Percentiles rank a stretch among this genome's conserved stretches.
Evolutionary conservation across 2,329 filamentous ascomycete genomes (phyloP).

Genomic region (Colletotrichum sp.): DNA sequence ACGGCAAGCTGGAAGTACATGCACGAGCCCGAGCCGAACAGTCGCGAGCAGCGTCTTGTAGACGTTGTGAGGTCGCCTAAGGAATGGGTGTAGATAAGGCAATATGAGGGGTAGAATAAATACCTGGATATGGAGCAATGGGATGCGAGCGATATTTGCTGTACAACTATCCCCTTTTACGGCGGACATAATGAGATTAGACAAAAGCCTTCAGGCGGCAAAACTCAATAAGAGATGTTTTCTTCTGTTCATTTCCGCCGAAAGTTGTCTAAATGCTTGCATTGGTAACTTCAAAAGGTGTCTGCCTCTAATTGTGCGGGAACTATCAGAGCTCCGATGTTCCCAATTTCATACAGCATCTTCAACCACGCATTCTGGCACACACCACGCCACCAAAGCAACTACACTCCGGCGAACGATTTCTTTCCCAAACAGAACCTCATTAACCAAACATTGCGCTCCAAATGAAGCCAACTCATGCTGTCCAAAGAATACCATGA

Average conservation of each 20-base stretch:
- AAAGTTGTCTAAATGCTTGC: neutral
- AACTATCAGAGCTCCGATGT: neutral
- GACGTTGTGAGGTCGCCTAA: conserved; percentile 71
- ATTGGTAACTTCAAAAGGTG: neutral
- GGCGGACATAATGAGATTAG: conserved; percentile 20
- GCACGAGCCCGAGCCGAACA: conserved; percentile 80
- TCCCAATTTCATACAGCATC: neutral
- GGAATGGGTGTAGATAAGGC: conserved; percentile 63
- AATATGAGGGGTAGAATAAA: neutral
- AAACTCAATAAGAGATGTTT: conserved; percentile 8
- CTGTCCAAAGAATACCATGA: neutral
- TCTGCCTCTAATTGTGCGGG: neutral
- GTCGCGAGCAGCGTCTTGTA: conserved; percentile 79
- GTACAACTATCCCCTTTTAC: conserved; percentile 10
- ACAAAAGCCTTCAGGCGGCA: conserved; percentile 20
- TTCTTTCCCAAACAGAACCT: neutral
- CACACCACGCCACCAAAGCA: neutral
- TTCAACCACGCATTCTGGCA: neutral
- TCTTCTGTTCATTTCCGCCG: neutral
- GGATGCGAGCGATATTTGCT: conserved; percentile 8
- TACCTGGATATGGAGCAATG: neutral
- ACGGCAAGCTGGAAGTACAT: conserved; percentile 97
- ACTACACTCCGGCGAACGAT: neutral
- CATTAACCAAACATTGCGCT: neutral
- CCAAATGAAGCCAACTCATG: neutral